These are phyloP conservation scores for Drechslerella stenobrocha DNA, from an alignment of 2,329 filamentous ascomycete species.

Conservation along the genomic window DNA sequence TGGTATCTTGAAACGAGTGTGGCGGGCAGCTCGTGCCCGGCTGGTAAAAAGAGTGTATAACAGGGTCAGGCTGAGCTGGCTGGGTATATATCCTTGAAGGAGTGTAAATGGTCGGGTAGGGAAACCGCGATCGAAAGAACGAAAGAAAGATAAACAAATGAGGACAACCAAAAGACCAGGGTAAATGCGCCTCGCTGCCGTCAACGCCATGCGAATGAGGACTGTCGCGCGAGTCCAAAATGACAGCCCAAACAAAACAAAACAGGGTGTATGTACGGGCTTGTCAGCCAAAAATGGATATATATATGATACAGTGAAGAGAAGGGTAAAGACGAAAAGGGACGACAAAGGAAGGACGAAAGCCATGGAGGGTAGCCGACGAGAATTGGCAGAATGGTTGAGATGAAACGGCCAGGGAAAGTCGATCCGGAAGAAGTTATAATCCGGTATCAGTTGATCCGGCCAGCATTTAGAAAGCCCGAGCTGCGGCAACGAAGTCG, in stretches of 20 bases:
- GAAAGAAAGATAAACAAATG: not conserved
- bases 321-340: slow-evolving; percentile 2
- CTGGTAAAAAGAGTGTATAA: slow-evolving; percentile 6
- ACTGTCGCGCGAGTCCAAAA: slow-evolving; percentile 10
- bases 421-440: slow-evolving; percentile 24
- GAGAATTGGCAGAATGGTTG: slow-evolving; percentile 29
- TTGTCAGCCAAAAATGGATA: slow-evolving; percentile 19
- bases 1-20: slow-evolving; percentile 9
- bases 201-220: slow-evolving; percentile 32
- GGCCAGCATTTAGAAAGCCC: slow-evolving; percentile 9
- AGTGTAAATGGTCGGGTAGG: slow-evolving; percentile 7
- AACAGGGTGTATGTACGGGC: slow-evolving; percentile 41
- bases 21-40: not conserved
- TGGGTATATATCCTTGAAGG: not conserved
- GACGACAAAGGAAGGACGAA: slow-evolving; percentile 12
- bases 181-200: slow-evolving; percentile 29
- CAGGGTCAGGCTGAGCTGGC: not conserved
- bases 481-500: slow-evolving; percentile 8
- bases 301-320: slow-evolving; percentile 13
- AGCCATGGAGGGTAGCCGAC: too few relatives aligned
- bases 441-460: not conserved
- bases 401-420: slow-evolving; percentile 36
- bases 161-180: too few relatives aligned
- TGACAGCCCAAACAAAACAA: slow-evolving; percentile 15
- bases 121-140: not conserved